phyloP scores from a whole-genome alignment of 495 filamentous ascomycete species.

The Copromyces sp. region DNA sequence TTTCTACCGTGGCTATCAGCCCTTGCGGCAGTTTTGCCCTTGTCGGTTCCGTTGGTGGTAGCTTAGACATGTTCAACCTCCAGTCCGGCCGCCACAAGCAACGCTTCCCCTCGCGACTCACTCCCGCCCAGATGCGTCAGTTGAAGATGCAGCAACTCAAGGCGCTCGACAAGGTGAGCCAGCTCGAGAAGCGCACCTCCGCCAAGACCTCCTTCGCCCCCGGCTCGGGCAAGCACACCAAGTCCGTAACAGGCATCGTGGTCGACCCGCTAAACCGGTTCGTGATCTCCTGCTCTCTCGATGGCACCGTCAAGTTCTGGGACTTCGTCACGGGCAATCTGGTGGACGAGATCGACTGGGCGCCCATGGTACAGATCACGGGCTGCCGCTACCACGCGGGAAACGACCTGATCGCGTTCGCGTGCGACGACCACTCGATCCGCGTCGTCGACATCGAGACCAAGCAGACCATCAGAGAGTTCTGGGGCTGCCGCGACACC shows the following conservation, averaged over 20 bases:
- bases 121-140: conserved; percentile 52
- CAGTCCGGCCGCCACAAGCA: conserved; percentile 84
- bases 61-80: conserved; percentile 89
- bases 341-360: conserved; percentile 75
- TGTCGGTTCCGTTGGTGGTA: conserved; percentile 73
- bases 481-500: conserved; percentile 76
- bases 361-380: conserved; percentile 65
- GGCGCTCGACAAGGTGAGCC: conserved; percentile 36
- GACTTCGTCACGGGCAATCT: conserved; percentile 73
- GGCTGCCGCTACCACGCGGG: conserved; percentile 66
- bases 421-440: conserved; percentile 81
- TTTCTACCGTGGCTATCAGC: conserved; percentile 79
- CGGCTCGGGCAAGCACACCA: conserved; percentile 58
- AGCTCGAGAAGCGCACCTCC: conserved; percentile 27
- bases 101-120: conserved; percentile 65
- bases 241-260: conserved; percentile 72
- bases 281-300: conserved; percentile 74
- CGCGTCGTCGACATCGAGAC: conserved; percentile 87
- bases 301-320: conserved; percentile 99
- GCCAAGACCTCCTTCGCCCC: conserved; percentile 29
- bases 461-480: conserved; percentile 77
- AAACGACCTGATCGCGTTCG: conserved; percentile 80
- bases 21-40: conserved; percentile 89
- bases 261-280: conserved; percentile 76
- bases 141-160: conserved; percentile 45